Conservation (phyloP, 1,284 basidiomycete species). For the Agroathelia rolfsii region DNA sequence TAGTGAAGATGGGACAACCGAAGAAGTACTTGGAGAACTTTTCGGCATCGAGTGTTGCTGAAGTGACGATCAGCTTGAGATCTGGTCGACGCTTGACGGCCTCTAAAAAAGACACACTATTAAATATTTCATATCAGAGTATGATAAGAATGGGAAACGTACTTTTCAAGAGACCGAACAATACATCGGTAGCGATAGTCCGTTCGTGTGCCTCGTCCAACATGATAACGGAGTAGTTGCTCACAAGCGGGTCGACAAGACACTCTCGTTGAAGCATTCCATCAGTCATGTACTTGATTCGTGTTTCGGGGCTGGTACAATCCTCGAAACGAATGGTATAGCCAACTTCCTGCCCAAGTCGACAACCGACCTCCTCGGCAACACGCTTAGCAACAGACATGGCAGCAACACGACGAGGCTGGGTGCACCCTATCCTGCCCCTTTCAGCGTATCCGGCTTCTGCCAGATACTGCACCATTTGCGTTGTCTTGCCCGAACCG, state of each 20-base stretch:
- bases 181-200: constrained; percentile 94
- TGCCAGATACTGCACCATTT: constrained; percentile 90
- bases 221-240: constrained; percentile 93
- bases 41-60: constrained; percentile 97
- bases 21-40: constrained; percentile 99
- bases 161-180: constrained; percentile 97
- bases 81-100: constrained; percentile 90
- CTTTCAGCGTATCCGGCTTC: constrained; percentile 82
- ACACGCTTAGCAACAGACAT: constrained; percentile 99
- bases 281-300: constrained; percentile 99
- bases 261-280: constrained; percentile 98
- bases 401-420: constrained; percentile 96
- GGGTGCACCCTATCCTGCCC: constrained; percentile 92
- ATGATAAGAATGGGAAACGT: constrained; percentile 22
- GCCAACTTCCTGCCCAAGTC: constrained; percentile 94
- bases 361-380: constrained; percentile 93
- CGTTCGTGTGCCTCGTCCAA: constrained; percentile 98
- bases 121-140: not conserved
- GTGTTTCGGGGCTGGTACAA: constrained; percentile 93
- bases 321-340: constrained; percentile 99
- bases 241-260: constrained; percentile 89
- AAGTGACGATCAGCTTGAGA: constrained; percentile 96
- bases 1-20: constrained; percentile 98
- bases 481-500: constrained; percentile 88
- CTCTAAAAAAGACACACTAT: constrained; percentile 42